A percentile compares a stretch with the other conserved stretches of the same genome.
Evolutionary conservation across 1,139 yeast genomes (phyloP).

Genomic region (Nadsonia starkeyi-henricii): DNA sequence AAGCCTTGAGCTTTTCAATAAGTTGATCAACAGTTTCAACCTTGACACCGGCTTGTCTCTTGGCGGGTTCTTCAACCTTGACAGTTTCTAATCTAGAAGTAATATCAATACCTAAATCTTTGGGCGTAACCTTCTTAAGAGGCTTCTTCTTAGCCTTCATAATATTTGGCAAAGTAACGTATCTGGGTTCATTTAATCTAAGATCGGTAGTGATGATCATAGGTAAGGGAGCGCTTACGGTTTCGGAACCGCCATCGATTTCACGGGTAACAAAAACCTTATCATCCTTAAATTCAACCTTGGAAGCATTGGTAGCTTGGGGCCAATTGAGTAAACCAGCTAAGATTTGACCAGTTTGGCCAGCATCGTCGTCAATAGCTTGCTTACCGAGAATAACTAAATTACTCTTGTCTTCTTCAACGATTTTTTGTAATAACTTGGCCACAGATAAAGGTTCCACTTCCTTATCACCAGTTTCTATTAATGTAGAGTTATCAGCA

Average conservation of each 20-base stretch:
- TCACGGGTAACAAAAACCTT: slow-evolving; percentile 72
- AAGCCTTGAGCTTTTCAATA: slow-evolving; percentile 60
- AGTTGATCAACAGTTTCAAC: slow-evolving; percentile 75
- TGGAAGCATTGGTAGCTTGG: slow-evolving; percentile 92
- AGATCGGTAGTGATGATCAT: slow-evolving; percentile 82
- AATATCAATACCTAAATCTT: slow-evolving; percentile 59
- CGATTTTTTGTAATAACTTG: slow-evolving; percentile 62
- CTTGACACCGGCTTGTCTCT: slow-evolving; percentile 67
- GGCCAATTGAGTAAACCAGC: slow-evolving; percentile 96
- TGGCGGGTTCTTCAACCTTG: slow-evolving; percentile 74
- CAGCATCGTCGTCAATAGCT: slow-evolving; percentile 88
- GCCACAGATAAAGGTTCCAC: slow-evolving; percentile 89
- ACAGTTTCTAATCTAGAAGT: slow-evolving; percentile 52
- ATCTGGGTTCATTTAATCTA: slow-evolving; percentile 87
- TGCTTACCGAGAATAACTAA: slow-evolving; percentile 86
- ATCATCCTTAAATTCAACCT: slow-evolving; percentile 54
- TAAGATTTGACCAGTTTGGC: slow-evolving; percentile 95
- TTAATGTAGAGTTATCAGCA: slow-evolving; percentile 69
- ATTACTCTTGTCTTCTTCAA: slow-evolving; percentile 57
- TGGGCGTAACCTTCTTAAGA: slow-evolving; percentile 50
- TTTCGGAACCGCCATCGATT: slow-evolving; percentile 89
- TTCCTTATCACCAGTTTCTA: slow-evolving; percentile 58
- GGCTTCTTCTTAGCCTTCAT: slow-evolving; percentile 99
- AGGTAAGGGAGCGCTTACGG: slow-evolving; percentile 66
- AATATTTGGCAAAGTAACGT: slow-evolving; percentile 83